phyloP scores from a whole-genome alignment of 495 filamentous ascomycete species.

The Lepidopterella palustris region DNA sequence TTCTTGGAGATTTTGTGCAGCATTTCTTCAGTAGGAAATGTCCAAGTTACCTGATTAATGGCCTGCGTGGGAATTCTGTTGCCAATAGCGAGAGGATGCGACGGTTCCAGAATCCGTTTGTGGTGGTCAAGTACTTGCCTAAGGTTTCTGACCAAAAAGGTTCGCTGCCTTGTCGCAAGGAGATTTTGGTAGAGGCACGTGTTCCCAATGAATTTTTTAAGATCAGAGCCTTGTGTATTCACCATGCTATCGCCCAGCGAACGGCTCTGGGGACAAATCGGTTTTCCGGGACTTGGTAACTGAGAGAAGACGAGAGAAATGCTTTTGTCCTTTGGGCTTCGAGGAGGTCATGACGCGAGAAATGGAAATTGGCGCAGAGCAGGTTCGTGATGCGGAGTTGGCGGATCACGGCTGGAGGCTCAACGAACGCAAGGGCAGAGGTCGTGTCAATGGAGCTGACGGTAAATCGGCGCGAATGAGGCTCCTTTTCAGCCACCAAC shows the following conservation, averaged over 20 bases:
- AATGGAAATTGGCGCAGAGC: neutral
- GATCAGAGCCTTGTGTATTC: neutral
- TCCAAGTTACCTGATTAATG: neutral
- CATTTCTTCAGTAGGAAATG: neutral
- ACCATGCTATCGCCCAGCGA: neutral
- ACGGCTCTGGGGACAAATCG: neutral
- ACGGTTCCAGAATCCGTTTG: neutral
- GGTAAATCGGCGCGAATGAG: neutral
- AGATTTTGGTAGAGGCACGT: neutral
- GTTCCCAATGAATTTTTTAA: slow-evolving; percentile 2
- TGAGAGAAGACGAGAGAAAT: neutral
- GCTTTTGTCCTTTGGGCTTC: neutral
- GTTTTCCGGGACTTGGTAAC: neutral
- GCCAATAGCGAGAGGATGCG: neutral
- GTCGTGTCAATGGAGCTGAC: neutral
- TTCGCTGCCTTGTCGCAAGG: neutral
- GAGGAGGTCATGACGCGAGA: slow-evolving; percentile 2
- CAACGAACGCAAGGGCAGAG: neutral
- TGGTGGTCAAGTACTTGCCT: slow-evolving; percentile 1
- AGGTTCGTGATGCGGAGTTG: neutral
- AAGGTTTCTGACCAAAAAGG: slow-evolving; percentile 2
- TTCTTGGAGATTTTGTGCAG: neutral
- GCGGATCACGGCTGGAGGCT: neutral
- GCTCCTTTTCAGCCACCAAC: neutral
- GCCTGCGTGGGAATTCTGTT: neutral